phyloP scores from a whole-genome alignment of 352 stramenopile genomes.

The Pythium inflatum region DNA sequence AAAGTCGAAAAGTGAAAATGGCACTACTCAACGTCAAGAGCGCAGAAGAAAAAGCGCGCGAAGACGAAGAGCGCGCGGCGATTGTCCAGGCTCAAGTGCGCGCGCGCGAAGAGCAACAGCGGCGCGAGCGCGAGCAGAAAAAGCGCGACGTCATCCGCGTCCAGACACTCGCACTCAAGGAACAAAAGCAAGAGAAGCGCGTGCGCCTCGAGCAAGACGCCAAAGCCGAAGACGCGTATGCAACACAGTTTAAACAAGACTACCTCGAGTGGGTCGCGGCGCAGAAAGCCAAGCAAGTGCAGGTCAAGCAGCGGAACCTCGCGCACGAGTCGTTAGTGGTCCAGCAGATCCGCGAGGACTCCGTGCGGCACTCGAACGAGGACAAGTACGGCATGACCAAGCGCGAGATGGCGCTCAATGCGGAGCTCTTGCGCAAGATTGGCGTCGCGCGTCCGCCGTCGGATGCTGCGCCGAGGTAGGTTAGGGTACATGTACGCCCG shows the following conservation, averaged over 20 bases:
- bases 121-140: constrained; percentile 38
- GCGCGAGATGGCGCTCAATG: constrained; percentile 63
- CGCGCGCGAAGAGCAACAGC: constrained; percentile 43
- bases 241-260: constrained; percentile 48
- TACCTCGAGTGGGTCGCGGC: constrained; percentile 50
- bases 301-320: constrained; percentile 42
- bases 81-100: constrained; percentile 47
- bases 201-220: constrained; percentile 34
- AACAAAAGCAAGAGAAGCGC: constrained; percentile 52
- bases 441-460: constrained; percentile 22
- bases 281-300: constrained; percentile 37
- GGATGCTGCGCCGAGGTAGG: constrained; percentile 22
- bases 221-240: constrained; percentile 49
- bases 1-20: constrained; percentile 60
- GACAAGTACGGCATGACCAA: constrained; percentile 75
- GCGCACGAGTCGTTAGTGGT: constrained; percentile 48
- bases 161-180: constrained; percentile 46
- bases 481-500: too few species aligned
- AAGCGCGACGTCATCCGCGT: constrained; percentile 36
- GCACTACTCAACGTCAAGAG: constrained; percentile 65
- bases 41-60: constrained; percentile 56
- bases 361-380: constrained; percentile 41
- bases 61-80: constrained; percentile 56
- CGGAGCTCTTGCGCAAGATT: constrained; percentile 42
- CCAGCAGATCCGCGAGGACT: constrained; percentile 56